Evolutionary conservation across 2,329 filamentous ascomycete species (phyloP).

Genomic region (Ophiostoma perfectum): DNA sequence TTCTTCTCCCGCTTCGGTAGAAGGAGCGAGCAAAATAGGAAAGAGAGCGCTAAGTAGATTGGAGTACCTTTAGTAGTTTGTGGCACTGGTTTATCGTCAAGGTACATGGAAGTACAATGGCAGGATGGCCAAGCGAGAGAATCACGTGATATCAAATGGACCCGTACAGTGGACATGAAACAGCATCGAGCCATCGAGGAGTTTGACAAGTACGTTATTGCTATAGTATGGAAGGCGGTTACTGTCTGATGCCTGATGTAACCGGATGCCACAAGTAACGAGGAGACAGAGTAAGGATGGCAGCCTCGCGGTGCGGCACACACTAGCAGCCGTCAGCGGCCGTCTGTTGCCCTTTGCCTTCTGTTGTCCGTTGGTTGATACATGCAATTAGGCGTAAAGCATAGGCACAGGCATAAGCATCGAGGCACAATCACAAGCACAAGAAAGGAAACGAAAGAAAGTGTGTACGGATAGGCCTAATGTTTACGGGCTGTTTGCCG

Average conservation of each 20-base stretch:
- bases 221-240: background rate
- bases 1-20: conserved; percentile 14
- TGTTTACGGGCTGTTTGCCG: background rate
- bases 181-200: background rate
- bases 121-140: too few species aligned
- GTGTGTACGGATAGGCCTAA: too few species aligned
- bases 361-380: background rate
- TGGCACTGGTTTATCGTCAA: background rate
- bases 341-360: background rate
- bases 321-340: background rate
- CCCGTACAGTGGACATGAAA: background rate
- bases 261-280: too few species aligned
- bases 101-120: background rate
- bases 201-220: background rate
- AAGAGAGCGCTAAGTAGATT: conserved; percentile 1
- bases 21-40: conserved; percentile 10
- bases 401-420: too few species aligned
- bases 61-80: background rate
- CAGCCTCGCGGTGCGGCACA: background rate
- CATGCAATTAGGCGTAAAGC: too few species aligned
- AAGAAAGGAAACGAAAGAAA: too few species aligned
- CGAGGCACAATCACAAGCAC: too few species aligned
- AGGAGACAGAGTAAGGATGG: background rate
- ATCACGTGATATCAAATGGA: background rate
- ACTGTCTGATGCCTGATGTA: too few species aligned